Evolutionary conservation across 2,329 filamentous ascomycete species (phyloP).

Genomic region (Drechslerella dactyloides): DNA sequence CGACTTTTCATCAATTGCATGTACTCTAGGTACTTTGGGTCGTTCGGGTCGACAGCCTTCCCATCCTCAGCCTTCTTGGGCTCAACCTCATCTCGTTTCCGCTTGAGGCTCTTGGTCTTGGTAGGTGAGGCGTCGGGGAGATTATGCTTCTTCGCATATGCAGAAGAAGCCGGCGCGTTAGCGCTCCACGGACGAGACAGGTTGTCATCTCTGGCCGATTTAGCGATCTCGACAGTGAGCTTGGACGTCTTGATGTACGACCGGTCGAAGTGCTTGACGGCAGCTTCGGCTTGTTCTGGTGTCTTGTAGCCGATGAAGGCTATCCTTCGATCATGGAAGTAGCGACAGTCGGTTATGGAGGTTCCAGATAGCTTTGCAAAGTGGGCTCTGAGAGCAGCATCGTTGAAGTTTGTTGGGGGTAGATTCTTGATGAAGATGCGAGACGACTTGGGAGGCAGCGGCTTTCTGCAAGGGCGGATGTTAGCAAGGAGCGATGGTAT

Average conservation of each 20-base stretch:
- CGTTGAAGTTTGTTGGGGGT: slow-evolving; percentile 76
- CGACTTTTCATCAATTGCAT: slow-evolving; percentile 78
- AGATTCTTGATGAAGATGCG: slow-evolving; percentile 80
- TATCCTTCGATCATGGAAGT: slow-evolving; percentile 86
- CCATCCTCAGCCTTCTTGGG: slow-evolving; percentile 48
- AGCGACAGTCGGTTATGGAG: slow-evolving; percentile 86
- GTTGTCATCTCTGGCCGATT: slow-evolving; percentile 64
- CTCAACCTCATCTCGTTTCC: slow-evolving; percentile 68
- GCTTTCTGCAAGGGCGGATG: slow-evolving; percentile 17
- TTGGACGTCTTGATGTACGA: slow-evolving; percentile 96
- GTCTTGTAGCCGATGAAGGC: slow-evolving; percentile 94
- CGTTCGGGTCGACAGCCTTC: slow-evolving; percentile 60
- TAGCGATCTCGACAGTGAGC: slow-evolving; percentile 86
- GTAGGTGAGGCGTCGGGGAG: slow-evolving; percentile 21
- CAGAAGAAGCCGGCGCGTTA: slow-evolving; percentile 54
- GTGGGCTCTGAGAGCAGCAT: slow-evolving; percentile 85
- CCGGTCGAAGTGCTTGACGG: slow-evolving; percentile 93
- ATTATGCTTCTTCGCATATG: slow-evolving; percentile 55
- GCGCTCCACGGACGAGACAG: slow-evolving; percentile 58
- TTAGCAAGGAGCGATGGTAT: slow-evolving; percentile 44
- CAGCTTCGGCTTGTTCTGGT: slow-evolving; percentile 76
- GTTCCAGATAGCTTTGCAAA: slow-evolving; percentile 72
- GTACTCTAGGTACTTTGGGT: slow-evolving; percentile 85
- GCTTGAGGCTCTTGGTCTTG: slow-evolving; percentile 65
- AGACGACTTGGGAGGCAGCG: slow-evolving; percentile 62